Base-by-base conservation (phyloP, 208 protist genomes). In the Crithidia sp. region DNA sequence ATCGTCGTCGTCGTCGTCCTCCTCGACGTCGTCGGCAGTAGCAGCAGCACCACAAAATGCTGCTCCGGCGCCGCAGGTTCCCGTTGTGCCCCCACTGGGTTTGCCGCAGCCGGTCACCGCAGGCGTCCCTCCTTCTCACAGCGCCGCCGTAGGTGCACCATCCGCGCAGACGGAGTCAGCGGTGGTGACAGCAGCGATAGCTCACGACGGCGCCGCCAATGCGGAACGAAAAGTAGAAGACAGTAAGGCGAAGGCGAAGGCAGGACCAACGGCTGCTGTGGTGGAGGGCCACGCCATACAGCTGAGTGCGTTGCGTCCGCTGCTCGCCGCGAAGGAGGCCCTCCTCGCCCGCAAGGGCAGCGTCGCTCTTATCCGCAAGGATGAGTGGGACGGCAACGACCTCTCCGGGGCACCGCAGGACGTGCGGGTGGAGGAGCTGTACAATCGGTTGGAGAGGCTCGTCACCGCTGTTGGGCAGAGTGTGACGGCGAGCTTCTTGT, bases 381-480 rank as follows among this genome's bases (percentile, higher is more conserved):
- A 95, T 67, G 50, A 76, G 5, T 91, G 86, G 82, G 74, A 85
- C 64, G 69, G 17, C 62, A 84, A 87, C 67, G 75, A 92, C 74
- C 62, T 82, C 41, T 67, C 69, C 28, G 89, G 85, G n/a, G 83
- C 89, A 17, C 79, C 83, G 40, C 76, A 82, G 62, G 88, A 92
- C 55, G 63, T 50, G 41, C 66, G 74, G 41, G 84, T 84, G 28
- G 76, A 80, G 57, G 67, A 83, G 65, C 75, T 86, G 49, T 91
- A 79, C 72, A 61, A 44, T n/a, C 72, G 76, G 5, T 57, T 95
- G 5, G 58, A 64, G 37, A 79, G 61, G 49, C 47, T 49, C 4
- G 44, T 94, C n/a, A 77, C 82, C 12, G 74, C 68, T 0, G 77
- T 96, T 47, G 68, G 85, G 57, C 92, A 96, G 80, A 67, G 67